Base-by-base conservation (phyloP, 176 grass and related monocot genomes). In the Puya raimondii region DNA sequence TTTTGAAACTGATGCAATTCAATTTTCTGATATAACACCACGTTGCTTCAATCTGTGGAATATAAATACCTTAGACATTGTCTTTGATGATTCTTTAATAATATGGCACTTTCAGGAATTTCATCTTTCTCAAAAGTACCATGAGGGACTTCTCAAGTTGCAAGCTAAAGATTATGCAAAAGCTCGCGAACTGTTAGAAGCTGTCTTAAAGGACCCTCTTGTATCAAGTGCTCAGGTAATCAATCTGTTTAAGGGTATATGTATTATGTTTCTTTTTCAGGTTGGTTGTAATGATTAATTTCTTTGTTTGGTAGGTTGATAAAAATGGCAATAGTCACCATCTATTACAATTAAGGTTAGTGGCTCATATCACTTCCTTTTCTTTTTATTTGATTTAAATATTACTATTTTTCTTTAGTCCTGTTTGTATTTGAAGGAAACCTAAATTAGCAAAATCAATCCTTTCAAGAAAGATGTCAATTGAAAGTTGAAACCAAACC, bases 61-160 rank as follows among this genome's bases (percentile, higher is more conserved):
- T 25, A 23, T 9, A 13, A 70, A 70, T 71, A 23, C 22, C 48
- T 18, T 20, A 3, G 61, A 77, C 33, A 69, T n/a, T 12, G 2
- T 52, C 64, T 79, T 65, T 10, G 23, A 49, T 50, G 50, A 29
- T 51, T 14, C 27, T 48, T 66, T 47, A 58, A 18, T 80, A 51
- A 22, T 12, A 17, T 80, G 70, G 74, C 56, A 63, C 65, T 84
- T 71, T 69, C 79, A 90, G 93, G 89, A 97, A 70, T 97, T 88
- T 72, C 79, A 83, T 63, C 86, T 97, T 79, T 92, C 89, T 73
- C 84, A 97, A 68, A 97, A 89, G 64, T 97, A 97, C 74, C 89
- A 97, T 5, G 89, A 97, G 20, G 93, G 86, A 2, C 93, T 92
- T 67, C 71, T 90, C 49, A 97, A 90, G 49, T 72, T 97, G 74